These are phyloP conservation scores for Pleurotus salmoneostramineus DNA, from an alignment of 768 basidiomycete species.

Conservation along the genomic window DNA sequence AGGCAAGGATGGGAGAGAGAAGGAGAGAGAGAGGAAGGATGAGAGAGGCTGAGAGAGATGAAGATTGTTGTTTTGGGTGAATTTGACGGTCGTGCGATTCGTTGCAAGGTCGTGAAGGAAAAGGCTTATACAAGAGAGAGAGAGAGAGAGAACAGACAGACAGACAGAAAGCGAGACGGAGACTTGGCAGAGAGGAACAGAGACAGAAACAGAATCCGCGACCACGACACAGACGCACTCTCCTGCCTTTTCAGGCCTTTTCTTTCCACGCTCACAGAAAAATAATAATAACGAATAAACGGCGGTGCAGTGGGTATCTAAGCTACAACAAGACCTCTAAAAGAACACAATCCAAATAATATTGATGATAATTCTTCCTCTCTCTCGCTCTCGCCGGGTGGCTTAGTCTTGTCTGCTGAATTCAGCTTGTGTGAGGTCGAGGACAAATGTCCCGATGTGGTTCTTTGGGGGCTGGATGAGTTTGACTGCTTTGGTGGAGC, in stretches of 20 bases:
- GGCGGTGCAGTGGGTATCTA: no score
- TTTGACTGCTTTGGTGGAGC: constrained; percentile 53
- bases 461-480: constrained; percentile 78
- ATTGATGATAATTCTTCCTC: background rate
- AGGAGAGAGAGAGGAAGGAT: constrained; percentile 13
- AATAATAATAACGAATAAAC: no score
- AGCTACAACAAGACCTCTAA: no score
- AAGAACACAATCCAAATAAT: no score
- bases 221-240: background rate
- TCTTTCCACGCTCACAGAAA: background rate
- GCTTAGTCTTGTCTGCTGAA: constrained; percentile 57
- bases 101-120: constrained; percentile 60
- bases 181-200: background rate
- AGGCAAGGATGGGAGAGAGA: background rate
- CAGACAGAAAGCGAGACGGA: background rate
- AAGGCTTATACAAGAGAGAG: background rate
- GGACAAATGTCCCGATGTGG: constrained; percentile 64
- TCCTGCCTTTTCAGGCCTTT: background rate
- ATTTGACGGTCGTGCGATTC: constrained; percentile 58
- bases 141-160: background rate
- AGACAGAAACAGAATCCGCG: no score
- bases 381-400: background rate
- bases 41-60: constrained; percentile 13
- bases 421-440: constrained; percentile 82
- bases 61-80: constrained; percentile 13